Conservation (phyloP, 768 basidiomycete genomes). For the Pholiota microspora region DNA sequence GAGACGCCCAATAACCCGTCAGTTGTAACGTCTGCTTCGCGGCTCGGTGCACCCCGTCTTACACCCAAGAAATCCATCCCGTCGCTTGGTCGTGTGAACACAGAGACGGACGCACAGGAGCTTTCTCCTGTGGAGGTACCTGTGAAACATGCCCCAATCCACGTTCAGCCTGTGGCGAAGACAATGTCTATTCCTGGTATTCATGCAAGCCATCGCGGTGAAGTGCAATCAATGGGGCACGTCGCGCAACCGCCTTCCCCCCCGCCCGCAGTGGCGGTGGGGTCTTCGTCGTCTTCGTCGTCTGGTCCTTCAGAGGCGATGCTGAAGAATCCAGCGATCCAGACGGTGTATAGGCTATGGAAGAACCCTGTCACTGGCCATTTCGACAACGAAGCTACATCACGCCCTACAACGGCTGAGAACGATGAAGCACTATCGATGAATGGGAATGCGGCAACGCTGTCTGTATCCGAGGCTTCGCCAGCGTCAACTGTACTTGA, state of each 20-base stretch:
- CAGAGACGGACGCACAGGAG: conserved; percentile 31
- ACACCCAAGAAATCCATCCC: conserved; percentile 30
- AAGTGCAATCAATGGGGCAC: conserved; percentile 84
- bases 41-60: conserved; percentile 20
- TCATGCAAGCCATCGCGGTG: conserved; percentile 80
- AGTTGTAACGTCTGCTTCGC: conserved; percentile 18
- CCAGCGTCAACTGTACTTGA: not conserved
- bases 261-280: conserved; percentile 13
- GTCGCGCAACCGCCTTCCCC: conserved; percentile 46
- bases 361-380: conserved; percentile 30
- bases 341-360: conserved; percentile 75
- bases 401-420: not conserved
- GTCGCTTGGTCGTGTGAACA: conserved; percentile 32
- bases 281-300: conserved; percentile 1
- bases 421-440: not conserved
- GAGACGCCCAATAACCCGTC: conserved; percentile 18
- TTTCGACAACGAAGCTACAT: not conserved
- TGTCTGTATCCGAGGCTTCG: not conserved
- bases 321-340: conserved; percentile 55
- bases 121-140: conserved; percentile 19
- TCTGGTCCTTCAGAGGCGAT: conserved; percentile 32
- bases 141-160: conserved; percentile 47
- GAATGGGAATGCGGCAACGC: not conserved
- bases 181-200: conserved; percentile 89
- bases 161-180: conserved; percentile 75